Percentiles rank a stretch among this genome's conserved stretches.
Conservation (phyloP, 73 alveolate genomes). For the Paramecium octaurelia region DNA sequence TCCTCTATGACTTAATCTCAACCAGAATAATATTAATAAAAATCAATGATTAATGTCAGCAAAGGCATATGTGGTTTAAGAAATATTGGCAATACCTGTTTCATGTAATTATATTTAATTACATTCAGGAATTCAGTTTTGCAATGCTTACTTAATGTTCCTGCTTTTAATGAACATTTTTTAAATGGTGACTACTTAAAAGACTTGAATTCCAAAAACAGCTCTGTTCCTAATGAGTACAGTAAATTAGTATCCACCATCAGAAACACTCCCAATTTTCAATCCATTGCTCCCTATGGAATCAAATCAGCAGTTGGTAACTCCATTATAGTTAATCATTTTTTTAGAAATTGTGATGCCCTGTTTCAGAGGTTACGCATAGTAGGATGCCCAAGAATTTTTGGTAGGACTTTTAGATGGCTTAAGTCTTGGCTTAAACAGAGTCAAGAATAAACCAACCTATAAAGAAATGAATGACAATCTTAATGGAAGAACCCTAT, state of each 20-base stretch:
- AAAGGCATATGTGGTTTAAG: conserved; percentile 66
- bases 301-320: conserved; percentile 53
- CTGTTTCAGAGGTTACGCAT: conserved; percentile 74
- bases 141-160: conserved; percentile 85
- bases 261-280: conserved; percentile 44
- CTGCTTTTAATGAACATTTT: conserved; percentile 88
- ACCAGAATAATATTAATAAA: background rate
- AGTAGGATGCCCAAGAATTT: conserved; percentile 83
- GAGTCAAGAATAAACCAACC: conserved; percentile 68
- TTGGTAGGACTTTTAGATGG: conserved; percentile 79
- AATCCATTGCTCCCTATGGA: conserved; percentile 58
- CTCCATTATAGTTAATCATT: background rate
- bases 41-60: background rate
- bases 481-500: background rate
- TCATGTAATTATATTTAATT: conserved; percentile 56
- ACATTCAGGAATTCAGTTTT: conserved; percentile 79
- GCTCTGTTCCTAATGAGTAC: conserved; percentile 56
- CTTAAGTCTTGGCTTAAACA: conserved; percentile 68
- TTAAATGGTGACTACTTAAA: background rate
- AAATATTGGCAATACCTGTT: conserved; percentile 85
- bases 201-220: conserved; percentile 1
- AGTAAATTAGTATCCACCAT: conserved; percentile 42
- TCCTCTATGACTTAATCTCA: background rate
- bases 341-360: conserved; percentile 60
- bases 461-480: conserved; percentile 71